A percentile compares a stretch with the other conserved stretches of the same genome.
Evolutionary conservation across 306 rosid species (phyloP).

Genomic region (Urtica urens): DNA sequence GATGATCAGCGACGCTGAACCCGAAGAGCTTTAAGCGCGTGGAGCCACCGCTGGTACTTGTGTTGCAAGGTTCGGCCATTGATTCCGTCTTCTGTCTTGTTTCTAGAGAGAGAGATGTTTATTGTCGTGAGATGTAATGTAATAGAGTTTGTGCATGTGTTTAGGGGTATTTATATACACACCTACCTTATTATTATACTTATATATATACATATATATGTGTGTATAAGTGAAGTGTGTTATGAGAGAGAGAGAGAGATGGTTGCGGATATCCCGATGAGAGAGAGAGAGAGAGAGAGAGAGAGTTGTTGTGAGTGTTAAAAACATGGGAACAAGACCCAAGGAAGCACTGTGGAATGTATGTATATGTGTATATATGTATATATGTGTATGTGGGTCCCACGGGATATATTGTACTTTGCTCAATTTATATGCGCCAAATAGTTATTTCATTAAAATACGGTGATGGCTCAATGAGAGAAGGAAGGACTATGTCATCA

Average conservation of each 20-base stretch:
- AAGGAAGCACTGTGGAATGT: conserved; percentile 19
- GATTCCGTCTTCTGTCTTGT: conserved; percentile 35
- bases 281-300: conserved; percentile 31
- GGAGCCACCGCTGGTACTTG: conserved; percentile 27
- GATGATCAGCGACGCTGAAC: conserved; percentile 62
- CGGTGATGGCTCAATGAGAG: no score
- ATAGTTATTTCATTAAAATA: no score
- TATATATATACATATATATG: neutral
- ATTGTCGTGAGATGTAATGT: conserved; percentile 10
- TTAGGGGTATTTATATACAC: conserved; percentile 53
- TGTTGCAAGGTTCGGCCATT: conserved; percentile 17
- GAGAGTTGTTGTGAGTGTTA: conserved; percentile 29
- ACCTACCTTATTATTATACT: no score
- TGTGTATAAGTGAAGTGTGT: neutral
- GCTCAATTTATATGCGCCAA: no score
- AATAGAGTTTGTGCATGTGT: conserved; percentile 51
- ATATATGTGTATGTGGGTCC: no score
- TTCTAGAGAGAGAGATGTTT: conserved; percentile 13
- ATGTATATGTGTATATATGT: no score
- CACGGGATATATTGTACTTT: conserved; percentile 19
- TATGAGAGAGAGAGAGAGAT: conserved; percentile 12
- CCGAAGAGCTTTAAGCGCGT: conserved; percentile 76
- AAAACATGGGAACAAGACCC: conserved; percentile 62
- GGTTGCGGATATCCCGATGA: conserved; percentile 51
- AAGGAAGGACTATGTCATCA: no score